Conservation (phyloP, 2,329 filamentous ascomycete species). For the Xylariaceae sp. region DNA sequence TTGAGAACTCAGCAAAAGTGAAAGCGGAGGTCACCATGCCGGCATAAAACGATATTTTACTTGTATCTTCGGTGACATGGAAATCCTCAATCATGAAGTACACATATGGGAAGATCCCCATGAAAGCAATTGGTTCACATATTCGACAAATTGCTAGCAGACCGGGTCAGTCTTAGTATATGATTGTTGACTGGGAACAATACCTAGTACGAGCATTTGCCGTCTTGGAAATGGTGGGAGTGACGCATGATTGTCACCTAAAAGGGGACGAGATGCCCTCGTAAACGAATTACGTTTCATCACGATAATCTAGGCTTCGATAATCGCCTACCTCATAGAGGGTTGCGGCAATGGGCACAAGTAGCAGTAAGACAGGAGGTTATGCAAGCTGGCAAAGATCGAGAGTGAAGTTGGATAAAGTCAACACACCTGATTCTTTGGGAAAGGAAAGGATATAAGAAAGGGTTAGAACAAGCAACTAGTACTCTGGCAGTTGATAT, state of each 20-base stretch:
- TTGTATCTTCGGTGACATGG: conserved; percentile 77
- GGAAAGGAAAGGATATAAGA: conserved; percentile 14
- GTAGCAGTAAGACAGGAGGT: neutral
- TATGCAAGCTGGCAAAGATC: conserved; percentile 11
- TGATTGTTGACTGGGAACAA: conserved; percentile 17
- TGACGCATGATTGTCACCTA: conserved; percentile 19
- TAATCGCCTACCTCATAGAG: conserved; percentile 27
- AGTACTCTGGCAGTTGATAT: conserved; percentile 11
- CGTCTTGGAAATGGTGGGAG: conserved; percentile 44
- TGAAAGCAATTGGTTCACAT: conserved; percentile 98
- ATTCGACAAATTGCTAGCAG: conserved; percentile 83
- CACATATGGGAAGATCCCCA: conserved; percentile 98
- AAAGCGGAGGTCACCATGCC: conserved; percentile 97
- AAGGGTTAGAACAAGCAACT: neutral
- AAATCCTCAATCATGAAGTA: conserved; percentile 98
- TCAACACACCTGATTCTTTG: conserved; percentile 26
- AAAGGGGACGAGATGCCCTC: conserved; percentile 30
- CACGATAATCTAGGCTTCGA: conserved; percentile 20
- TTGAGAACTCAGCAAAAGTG: conserved; percentile 92
- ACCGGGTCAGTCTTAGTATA: conserved; percentile 12
- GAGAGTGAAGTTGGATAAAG: neutral
- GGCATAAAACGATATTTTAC: conserved; percentile 86
- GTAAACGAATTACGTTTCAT: conserved; percentile 36
- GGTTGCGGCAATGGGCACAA: conserved; percentile 9
- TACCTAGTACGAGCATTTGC: conserved; percentile 48